Conservation (phyloP, 1,139 yeast species). For the Blastobotrys apis region DNA sequence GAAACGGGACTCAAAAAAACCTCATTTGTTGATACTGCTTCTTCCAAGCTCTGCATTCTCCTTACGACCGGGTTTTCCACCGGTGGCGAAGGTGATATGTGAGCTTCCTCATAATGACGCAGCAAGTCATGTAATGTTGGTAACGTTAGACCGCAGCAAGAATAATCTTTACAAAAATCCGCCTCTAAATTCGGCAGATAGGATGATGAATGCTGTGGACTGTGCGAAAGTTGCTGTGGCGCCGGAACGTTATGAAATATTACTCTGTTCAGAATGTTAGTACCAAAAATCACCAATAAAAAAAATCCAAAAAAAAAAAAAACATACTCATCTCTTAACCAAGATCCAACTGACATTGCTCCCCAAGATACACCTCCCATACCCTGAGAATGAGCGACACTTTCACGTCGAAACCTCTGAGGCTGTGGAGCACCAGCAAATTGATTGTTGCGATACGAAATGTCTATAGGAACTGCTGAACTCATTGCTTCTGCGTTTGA, state of each 20-base stretch:
- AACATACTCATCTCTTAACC: constrained; percentile 88
- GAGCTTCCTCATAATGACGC: constrained; percentile 95
- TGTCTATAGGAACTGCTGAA: constrained; percentile 42
- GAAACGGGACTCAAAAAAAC: constrained; percentile 55
- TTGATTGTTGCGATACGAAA: constrained; percentile 32
- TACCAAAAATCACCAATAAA: constrained; percentile 1
- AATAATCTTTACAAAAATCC: constrained; percentile 91
- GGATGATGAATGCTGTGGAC: constrained; percentile 62
- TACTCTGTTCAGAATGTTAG: constrained; percentile 22
- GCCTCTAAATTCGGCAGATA: constrained; percentile 91
- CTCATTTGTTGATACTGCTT: constrained; percentile 83
- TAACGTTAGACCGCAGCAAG: constrained; percentile 88
- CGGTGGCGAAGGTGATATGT: constrained; percentile 64
- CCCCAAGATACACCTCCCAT: constrained; percentile 99
- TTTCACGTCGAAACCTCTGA: constrained; percentile 61
- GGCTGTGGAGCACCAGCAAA: constrained; percentile 29
- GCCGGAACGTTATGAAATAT: constrained; percentile 30
- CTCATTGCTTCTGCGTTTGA: constrained; percentile 21
- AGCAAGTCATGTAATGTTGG: constrained; percentile 91
- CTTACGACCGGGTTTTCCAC: constrained; percentile 46
- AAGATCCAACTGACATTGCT: constrained; percentile 86
- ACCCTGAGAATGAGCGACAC: constrained; percentile 93
- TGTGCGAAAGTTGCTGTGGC: constrained; percentile 30
- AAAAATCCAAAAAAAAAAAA: constrained; percentile 20
- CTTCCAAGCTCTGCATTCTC: constrained; percentile 41